A percentile compares a stretch with the other conserved stretches of the same genome.
These are phyloP conservation scores for Epichloe brachyelytri DNA, from an alignment of 2,329 filamentous ascomycete genomes.

Conservation along the genomic window DNA sequence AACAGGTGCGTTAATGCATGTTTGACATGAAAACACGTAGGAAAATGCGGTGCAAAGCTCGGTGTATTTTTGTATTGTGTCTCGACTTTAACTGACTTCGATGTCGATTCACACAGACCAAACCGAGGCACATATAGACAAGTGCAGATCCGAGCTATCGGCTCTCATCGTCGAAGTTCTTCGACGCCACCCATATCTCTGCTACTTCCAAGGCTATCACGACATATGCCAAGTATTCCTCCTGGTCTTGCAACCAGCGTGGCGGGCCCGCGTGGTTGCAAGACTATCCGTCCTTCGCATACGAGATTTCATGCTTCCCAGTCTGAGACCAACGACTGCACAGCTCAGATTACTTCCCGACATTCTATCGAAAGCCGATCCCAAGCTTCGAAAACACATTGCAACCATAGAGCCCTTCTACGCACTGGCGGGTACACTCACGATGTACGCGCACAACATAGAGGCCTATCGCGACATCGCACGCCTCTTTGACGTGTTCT, in stretches of 20 bases:
- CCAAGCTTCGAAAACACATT: slow-evolving; percentile 61
- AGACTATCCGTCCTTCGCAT: slow-evolving; percentile 85
- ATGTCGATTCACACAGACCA: slow-evolving; percentile 37
- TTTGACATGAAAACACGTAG: background rate
- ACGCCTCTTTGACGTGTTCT: slow-evolving; percentile 80
- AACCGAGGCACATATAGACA: slow-evolving; percentile 53
- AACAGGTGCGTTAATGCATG: slow-evolving; percentile 37
- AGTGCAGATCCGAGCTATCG: slow-evolving; percentile 64
- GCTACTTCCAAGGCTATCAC: slow-evolving; percentile 97
- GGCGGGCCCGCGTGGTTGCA: slow-evolving; percentile 51
- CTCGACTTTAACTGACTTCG: background rate
- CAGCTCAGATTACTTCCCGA: slow-evolving; percentile 83
- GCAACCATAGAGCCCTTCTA: slow-evolving; percentile 75
- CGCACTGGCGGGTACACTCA: slow-evolving; percentile 82
- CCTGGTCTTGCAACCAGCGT: slow-evolving; percentile 58
- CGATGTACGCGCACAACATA: slow-evolving; percentile 94
- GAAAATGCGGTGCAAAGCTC: background rate
- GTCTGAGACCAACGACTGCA: slow-evolving; percentile 62
- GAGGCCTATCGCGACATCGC: slow-evolving; percentile 80
- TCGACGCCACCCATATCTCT: slow-evolving; percentile 67
- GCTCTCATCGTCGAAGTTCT: slow-evolving; percentile 70
- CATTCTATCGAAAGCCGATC: slow-evolving; percentile 62
- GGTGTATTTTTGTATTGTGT: background rate
- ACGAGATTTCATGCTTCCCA: slow-evolving; percentile 94
- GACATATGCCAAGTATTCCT: slow-evolving; percentile 95